Evolutionary conservation across 306 rosid genomes (phyloP), one percentile per base, ranked within the genome.

Genomic region (Dryas alaskensis): DNA sequence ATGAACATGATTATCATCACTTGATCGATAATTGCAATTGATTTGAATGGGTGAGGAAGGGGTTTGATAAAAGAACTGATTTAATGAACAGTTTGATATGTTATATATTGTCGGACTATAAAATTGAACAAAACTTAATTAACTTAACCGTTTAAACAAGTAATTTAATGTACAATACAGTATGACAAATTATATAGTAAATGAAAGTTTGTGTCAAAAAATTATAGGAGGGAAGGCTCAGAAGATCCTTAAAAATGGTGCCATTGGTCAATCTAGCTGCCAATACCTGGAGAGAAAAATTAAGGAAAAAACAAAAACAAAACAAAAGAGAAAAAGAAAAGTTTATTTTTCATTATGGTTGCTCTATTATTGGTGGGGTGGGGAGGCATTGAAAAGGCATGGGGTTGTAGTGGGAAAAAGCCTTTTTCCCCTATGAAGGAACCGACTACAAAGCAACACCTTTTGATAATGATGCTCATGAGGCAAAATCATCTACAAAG

Each of bases 361-460:
- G 22, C 74, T 86, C 79, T 78, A 81, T 83, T 90, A 87, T 84
- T 84, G 84, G 84, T 74, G 86, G 84, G 82, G 70, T 63, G 77
- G 67, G 75, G 72, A 82, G 67, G 64, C 81, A 67, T 83, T 80
- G 80, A 73, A 84, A 82, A 80, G 84, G 79, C 42, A 74, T 57
- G 69, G 46, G 22, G 53, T 19, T 49, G 78, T 66, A 79, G 86
- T 80, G 87, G 87, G 78, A 50, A 77, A 73, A 40, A 60, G 65
- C 19, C 17, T 80, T 88, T 83, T 75, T 80, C 76, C 76, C 80
- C 87, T 83, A 12, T 50, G 78, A 89, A 88, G 90, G 80, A 90
- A 88, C 88, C 90, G 82, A 81, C 82, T 81, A 57, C 49, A 82
- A 88, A 85, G 91, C 89, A 87, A 75, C 76, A 75, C 86, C 89